Percentiles rank a stretch among this genome's conserved stretches.
phyloP scores from a whole-genome alignment of 192 early-diverging fungal species.

The Geranomyces michiganensis region DNA sequence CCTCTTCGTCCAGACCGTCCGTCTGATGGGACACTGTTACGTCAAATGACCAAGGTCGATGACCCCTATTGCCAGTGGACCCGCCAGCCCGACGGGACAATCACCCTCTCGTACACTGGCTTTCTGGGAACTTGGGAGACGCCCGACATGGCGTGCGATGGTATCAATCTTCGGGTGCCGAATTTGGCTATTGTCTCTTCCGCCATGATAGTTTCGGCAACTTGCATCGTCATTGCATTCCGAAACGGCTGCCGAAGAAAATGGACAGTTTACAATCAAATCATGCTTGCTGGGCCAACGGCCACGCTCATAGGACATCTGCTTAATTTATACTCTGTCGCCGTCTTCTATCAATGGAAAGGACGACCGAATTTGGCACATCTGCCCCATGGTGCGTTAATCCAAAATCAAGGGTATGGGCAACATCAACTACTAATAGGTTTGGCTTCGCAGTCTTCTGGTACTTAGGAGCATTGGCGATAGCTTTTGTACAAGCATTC shows the following conservation, averaged over 20 bases:
- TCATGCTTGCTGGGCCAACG: slow-evolving; percentile 1
- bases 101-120: slow-evolving; percentile 1
- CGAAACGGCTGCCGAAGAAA: not conserved
- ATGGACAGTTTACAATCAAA: slow-evolving; percentile 11
- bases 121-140: slow-evolving; percentile 17
- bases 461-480: not conserved
- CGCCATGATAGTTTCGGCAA: not conserved
- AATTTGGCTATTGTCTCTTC: not conserved
- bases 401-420: not conserved
- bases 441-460: slow-evolving; percentile 7
- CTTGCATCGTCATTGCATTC: not conserved
- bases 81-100: not conserved
- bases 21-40: too few relatives aligned
- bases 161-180: slow-evolving; percentile 11
- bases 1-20: too few relatives aligned
- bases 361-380: slow-evolving; percentile 9
- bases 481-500: slow-evolving; percentile 22
- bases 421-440: too few relatives aligned
- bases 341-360: slow-evolving; percentile 11
- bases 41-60: not conserved
- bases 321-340: not conserved
- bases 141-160: not conserved
- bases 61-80: slow-evolving; percentile 15
- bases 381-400: slow-evolving; percentile 8
- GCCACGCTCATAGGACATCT: not conserved